Conservation (phyloP, 305 asterid genomes). For the Fraxinus sp. region DNA sequence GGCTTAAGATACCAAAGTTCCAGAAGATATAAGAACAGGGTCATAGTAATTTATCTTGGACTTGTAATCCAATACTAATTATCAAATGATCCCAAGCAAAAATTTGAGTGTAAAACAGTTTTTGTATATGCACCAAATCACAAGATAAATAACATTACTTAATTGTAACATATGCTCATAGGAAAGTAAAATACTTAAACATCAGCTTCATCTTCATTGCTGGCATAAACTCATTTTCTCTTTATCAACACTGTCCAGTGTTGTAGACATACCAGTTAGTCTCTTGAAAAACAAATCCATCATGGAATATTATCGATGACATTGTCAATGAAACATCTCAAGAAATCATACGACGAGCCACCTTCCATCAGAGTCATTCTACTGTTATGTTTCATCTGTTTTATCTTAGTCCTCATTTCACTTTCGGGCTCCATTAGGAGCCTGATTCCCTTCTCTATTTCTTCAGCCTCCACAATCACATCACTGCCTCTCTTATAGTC, state of each 20-base stretch:
- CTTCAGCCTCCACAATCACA: slow-evolving; percentile 30
- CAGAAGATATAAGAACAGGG: neutral
- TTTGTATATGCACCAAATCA: neutral
- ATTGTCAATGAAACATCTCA: slow-evolving; percentile 25
- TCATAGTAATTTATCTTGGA: neutral
- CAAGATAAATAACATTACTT: too few relatives aligned
- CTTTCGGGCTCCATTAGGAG: slow-evolving; percentile 32
- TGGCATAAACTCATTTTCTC: too few relatives aligned
- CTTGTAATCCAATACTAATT: neutral
- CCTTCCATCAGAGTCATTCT: slow-evolving; percentile 27
- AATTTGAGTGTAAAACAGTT: neutral
- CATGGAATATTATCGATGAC: neutral
- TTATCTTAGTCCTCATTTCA: slow-evolving; percentile 9
- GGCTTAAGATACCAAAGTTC: neutral
- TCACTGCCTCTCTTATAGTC: slow-evolving; percentile 24
- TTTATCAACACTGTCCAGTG: neutral
- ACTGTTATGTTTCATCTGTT: slow-evolving; percentile 27
- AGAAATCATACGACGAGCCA: slow-evolving; percentile 25
- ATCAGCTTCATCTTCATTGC: neutral
- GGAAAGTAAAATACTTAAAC: neutral
- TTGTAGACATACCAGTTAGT: neutral
- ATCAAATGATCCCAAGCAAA: neutral
- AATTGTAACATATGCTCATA: neutral
- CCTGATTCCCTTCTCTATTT: slow-evolving; percentile 29
- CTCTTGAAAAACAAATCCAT: neutral